A percentile compares a stretch with the other conserved stretches of the same genome.
Evolutionary conservation across 176 grass and related monocot genomes (phyloP).

Genomic region (Oryza australiensis): DNA sequence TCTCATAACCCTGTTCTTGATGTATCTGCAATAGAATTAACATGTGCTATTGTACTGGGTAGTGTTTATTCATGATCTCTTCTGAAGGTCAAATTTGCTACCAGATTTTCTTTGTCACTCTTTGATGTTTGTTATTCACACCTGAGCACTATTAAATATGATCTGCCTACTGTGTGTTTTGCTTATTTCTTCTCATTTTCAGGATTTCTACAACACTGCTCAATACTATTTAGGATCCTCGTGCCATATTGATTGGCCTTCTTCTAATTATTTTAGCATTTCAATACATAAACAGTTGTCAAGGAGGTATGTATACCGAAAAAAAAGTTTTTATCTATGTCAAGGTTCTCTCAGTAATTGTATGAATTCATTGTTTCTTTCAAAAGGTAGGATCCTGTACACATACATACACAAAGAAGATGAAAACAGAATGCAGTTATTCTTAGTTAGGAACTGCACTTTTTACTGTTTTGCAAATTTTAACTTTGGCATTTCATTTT

Average conservation of each 20-base stretch:
- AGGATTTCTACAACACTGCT: conserved; percentile 88
- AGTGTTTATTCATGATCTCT: not conserved
- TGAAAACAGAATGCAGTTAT: no score
- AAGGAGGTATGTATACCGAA: conserved; percentile 60
- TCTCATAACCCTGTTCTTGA: no score
- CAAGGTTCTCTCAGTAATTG: not conserved
- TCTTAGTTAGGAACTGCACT: no score
- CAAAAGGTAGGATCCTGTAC: no score
- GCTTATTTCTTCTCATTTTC: conserved; percentile 44
- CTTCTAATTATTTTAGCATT: conserved; percentile 84
- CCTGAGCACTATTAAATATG: not conserved
- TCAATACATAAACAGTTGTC: conserved; percentile 90
- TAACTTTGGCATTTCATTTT: no score
- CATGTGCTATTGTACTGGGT: not conserved
- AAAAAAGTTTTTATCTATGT: not conserved
- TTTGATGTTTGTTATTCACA: not conserved
- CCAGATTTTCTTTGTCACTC: not conserved
- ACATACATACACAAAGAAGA: no score
- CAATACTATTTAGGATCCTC: conserved; percentile 89
- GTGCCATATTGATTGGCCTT: conserved; percentile 84
- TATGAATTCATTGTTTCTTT: no score
- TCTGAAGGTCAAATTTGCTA: not conserved
- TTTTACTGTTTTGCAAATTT: no score
- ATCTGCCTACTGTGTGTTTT: not conserved
- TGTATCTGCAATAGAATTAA: no score